Evolutionary conservation across 257 asterid species (phyloP).

Genomic region (Mitragyna speciosa): DNA sequence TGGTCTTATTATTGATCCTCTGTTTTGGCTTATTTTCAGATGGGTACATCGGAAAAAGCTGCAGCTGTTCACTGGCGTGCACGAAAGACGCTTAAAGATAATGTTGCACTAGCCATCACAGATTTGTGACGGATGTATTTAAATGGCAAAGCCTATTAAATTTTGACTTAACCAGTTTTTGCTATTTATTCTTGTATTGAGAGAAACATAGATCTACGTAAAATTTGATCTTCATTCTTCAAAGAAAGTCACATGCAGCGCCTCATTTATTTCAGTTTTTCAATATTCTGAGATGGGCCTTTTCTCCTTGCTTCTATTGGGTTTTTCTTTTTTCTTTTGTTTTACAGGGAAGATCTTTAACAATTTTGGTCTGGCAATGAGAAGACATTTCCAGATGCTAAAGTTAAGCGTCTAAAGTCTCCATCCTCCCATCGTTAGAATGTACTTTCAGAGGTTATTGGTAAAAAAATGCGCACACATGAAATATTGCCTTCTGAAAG

Average conservation of each 20-base stretch:
- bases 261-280: no score
- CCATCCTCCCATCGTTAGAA: background rate
- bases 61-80: constrained; percentile 97
- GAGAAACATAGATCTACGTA: background rate
- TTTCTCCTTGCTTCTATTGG: background rate
- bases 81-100: constrained; percentile 32
- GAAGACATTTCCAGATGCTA: background rate
- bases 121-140: constrained; percentile 18
- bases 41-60: constrained; percentile 86
- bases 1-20: background rate
- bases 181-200: constrained; percentile 17
- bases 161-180: constrained; percentile 29
- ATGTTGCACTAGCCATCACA: constrained; percentile 2
- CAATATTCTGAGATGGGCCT: no score
- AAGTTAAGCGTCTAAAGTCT: background rate
- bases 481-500: background rate
- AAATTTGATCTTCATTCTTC: background rate
- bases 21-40: constrained; percentile 43
- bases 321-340: no score
- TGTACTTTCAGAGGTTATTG: background rate
- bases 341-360: no score
- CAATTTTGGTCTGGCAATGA: background rate
- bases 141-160: constrained; percentile 11
- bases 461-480: background rate
- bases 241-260: no score